A percentile compares a stretch with the other conserved stretches of the same genome.
Evolutionary conservation across 73 alveolate species (phyloP).

Genomic region (Paramecium primaurelia): DNA sequence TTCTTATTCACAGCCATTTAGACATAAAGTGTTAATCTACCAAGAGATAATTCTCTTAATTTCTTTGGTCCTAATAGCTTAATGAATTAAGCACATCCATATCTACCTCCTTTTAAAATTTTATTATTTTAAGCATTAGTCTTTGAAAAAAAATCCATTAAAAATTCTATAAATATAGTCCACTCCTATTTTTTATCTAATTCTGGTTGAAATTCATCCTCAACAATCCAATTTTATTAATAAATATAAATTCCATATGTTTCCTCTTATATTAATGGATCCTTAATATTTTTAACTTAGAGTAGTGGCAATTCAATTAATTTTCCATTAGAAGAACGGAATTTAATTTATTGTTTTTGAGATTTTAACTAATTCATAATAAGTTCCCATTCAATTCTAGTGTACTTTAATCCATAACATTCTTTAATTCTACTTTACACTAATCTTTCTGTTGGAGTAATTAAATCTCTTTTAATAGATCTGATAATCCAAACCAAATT

Average conservation of each 20-base stretch:
- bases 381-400: constrained; percentile 72
- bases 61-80: constrained; percentile 53
- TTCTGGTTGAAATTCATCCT: constrained; percentile 44
- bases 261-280: constrained; percentile 56
- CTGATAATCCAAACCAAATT: constrained; percentile 74
- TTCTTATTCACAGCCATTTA: constrained; percentile 60
- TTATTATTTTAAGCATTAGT: neutral
- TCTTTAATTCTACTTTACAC: constrained; percentile 77
- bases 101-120: constrained; percentile 57
- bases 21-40: constrained; percentile 56
- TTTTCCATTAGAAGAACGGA: constrained; percentile 28
- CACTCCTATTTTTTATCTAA: constrained; percentile 53
- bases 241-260: constrained; percentile 47
- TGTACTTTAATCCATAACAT: constrained; percentile 75
- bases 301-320: constrained; percentile 49
- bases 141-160: neutral
- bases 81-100: constrained; percentile 59
- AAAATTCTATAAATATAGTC: constrained; percentile 45
- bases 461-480: constrained; percentile 67
- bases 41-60: constrained; percentile 37
- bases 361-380: constrained; percentile 62
- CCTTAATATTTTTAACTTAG: constrained; percentile 4
- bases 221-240: constrained; percentile 41
- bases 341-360: constrained; percentile 24
- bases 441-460: constrained; percentile 79